Conservation (phyloP, 768 basidiomycete species). For the Chalciporus piperatus region DNA sequence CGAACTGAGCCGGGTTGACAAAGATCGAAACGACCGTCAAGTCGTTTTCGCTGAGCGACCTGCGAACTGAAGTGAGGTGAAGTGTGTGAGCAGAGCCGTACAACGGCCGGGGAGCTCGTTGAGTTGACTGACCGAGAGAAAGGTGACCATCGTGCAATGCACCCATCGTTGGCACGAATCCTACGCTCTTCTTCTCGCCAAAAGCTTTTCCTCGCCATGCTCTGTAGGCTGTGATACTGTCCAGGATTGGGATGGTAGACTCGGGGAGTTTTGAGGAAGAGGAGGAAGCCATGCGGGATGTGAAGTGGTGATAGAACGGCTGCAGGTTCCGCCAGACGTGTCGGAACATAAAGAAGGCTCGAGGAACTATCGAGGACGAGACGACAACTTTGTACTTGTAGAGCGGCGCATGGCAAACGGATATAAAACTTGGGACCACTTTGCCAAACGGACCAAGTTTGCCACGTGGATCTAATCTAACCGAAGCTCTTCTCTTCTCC, state of each 20-base stretch:
- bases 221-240: conserved; percentile 58
- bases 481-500: not conserved
- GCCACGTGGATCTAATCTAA: not conserved
- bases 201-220: conserved; percentile 72
- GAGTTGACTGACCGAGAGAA: conserved; percentile 67
- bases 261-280: conserved; percentile 23
- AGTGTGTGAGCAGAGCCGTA: conserved; percentile 1
- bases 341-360: conserved; percentile 8
- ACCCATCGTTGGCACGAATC: conserved; percentile 98
- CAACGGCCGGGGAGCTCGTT: not conserved
- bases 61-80: conserved; percentile 51
- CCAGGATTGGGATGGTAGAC: conserved; percentile 47
- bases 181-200: conserved; percentile 63
- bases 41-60: conserved; percentile 75
- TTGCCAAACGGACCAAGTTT: too few relatives aligned
- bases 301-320: not conserved
- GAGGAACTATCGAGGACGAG: not conserved
- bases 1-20: conserved; percentile 97
- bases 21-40: conserved; percentile 92
- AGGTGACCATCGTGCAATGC: conserved; percentile 94
- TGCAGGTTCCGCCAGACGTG: conserved; percentile 2
- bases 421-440: too few relatives aligned
- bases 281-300: conserved; percentile 10
- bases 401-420: not conserved
- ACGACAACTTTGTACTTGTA: not conserved